phyloP scores from a whole-genome alignment of 2,329 filamentous ascomycete genomes.

The Septoria petroselini region DNA sequence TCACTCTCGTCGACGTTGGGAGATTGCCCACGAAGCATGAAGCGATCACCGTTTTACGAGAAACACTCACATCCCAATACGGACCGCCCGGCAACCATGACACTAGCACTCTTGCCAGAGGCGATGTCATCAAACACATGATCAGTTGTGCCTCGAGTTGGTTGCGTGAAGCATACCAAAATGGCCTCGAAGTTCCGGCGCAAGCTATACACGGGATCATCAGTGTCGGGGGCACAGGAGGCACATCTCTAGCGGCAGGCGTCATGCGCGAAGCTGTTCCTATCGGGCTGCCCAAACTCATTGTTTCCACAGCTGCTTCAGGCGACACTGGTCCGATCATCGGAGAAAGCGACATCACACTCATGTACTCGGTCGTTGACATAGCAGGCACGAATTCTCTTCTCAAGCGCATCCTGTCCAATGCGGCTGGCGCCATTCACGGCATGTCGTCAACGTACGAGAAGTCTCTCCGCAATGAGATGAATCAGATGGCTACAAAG shows the following conservation, averaged over 20 bases:
- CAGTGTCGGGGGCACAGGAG: slow-evolving; percentile 59
- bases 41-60: slow-evolving; percentile 49
- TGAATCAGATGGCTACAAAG: slow-evolving; percentile 31
- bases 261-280: slow-evolving; percentile 61
- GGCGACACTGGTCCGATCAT: slow-evolving; percentile 64
- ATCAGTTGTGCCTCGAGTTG: slow-evolving; percentile 49
- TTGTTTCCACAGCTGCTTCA: slow-evolving; percentile 67
- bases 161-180: slow-evolving; percentile 36
- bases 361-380: slow-evolving; percentile 71
- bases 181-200: slow-evolving; percentile 20
- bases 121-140: slow-evolving; percentile 58
- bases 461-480: slow-evolving; percentile 7
- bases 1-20: slow-evolving; percentile 58
- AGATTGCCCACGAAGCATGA: slow-evolving; percentile 43
- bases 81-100: slow-evolving; percentile 30
- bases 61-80: slow-evolving; percentile 42
- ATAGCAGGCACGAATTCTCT: slow-evolving; percentile 64
- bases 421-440: slow-evolving; percentile 60
- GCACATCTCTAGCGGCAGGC: slow-evolving; percentile 58
- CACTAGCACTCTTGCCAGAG: slow-evolving; percentile 46
- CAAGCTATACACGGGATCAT: slow-evolving; percentile 49
- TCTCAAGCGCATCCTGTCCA: slow-evolving; percentile 56
- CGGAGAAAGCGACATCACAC: slow-evolving; percentile 64
- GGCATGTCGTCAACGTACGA: slow-evolving; percentile 56
- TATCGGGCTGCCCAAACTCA: slow-evolving; percentile 66